Evolutionary conservation across 2,329 filamentous ascomycete species (phyloP).

Genomic region (Venturia oleaginea): DNA sequence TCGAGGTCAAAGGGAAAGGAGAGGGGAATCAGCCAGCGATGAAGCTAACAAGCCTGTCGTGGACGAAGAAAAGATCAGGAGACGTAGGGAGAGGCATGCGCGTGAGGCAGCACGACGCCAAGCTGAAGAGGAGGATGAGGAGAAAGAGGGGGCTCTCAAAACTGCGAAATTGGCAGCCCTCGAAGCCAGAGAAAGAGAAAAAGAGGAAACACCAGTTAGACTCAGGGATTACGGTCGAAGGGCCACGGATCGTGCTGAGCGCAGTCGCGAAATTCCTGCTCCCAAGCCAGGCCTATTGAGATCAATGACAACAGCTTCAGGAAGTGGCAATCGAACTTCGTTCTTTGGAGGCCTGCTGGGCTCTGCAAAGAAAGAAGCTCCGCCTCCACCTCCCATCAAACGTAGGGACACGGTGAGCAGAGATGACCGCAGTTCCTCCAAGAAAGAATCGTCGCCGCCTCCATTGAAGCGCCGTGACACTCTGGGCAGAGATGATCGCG

Average conservation of each 20-base stretch:
- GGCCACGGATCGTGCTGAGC: slow-evolving; percentile 4
- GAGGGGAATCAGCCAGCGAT: not conserved
- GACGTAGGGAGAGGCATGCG: not conserved
- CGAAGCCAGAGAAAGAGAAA: slow-evolving; percentile 1
- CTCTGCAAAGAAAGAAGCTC: not conserved
- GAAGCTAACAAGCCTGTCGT: not conserved
- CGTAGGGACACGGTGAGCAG: not conserved
- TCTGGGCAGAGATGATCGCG: not conserved
- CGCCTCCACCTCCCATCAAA: not conserved
- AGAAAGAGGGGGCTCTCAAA: not conserved
- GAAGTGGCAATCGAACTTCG: not conserved
- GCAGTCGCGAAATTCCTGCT: not conserved
- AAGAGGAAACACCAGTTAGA: not conserved
- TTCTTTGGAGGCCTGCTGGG: slow-evolving; percentile 8
- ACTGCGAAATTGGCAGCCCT: slow-evolving; percentile 7
- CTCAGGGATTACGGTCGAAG: slow-evolving; percentile 5
- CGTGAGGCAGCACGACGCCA: slow-evolving; percentile 9
- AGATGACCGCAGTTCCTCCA: not conserved
- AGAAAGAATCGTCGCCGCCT: not conserved
- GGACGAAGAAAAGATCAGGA: slow-evolving; percentile 4
- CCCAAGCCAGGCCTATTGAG: slow-evolving; percentile 9
- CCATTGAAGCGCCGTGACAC: not conserved
- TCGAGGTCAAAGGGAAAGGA: not conserved
- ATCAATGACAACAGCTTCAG: slow-evolving; percentile 1
- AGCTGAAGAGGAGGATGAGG: slow-evolving; percentile 12